phyloP scores from a whole-genome alignment of 2,329 filamentous ascomycete genomes.

The Penicillium sp. region DNA sequence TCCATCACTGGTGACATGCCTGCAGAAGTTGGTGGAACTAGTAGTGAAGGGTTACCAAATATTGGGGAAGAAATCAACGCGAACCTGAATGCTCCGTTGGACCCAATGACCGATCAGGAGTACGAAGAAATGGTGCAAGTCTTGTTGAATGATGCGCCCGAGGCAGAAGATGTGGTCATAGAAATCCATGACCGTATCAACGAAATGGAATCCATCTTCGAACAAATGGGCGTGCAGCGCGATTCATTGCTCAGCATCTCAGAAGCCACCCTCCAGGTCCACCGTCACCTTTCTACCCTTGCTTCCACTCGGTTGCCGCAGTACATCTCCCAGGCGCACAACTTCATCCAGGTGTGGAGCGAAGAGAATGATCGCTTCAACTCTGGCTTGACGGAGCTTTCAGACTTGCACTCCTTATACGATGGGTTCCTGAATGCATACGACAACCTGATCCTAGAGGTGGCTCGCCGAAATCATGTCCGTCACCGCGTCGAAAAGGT shows the following conservation, averaged over 20 bases:
- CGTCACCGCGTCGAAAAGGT: conserved; percentile 73
- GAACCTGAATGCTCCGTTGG: conserved; percentile 51
- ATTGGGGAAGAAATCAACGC: conserved; percentile 34
- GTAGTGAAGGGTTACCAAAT: conserved; percentile 31
- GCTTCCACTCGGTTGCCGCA: conserved; percentile 60
- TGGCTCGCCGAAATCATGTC: conserved; percentile 69
- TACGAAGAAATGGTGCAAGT: conserved; percentile 80
- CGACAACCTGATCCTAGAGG: conserved; percentile 79
- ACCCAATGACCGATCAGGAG: conserved; percentile 73
- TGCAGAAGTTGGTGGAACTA: conserved; percentile 50
- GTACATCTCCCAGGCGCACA: conserved; percentile 49
- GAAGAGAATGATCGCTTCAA: conserved; percentile 71
- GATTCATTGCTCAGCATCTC: conserved; percentile 58
- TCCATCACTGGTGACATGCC: conserved; percentile 65
- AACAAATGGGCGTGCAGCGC: conserved; percentile 63
- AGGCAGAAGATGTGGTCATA: conserved; percentile 62
- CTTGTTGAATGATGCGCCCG: conserved; percentile 57
- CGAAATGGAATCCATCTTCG: conserved; percentile 73
- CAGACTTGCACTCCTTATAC: conserved; percentile 77
- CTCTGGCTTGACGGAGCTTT: conserved; percentile 71
- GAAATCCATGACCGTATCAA: conserved; percentile 73
- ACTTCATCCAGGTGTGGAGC: conserved; percentile 62
- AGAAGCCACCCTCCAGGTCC: conserved; percentile 60
- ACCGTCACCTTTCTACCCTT: conserved; percentile 67
- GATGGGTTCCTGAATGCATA: conserved; percentile 84